Conservation (phyloP, 1,284 basidiomycete species). For the Ustanciosporium gigantosporum region DNA sequence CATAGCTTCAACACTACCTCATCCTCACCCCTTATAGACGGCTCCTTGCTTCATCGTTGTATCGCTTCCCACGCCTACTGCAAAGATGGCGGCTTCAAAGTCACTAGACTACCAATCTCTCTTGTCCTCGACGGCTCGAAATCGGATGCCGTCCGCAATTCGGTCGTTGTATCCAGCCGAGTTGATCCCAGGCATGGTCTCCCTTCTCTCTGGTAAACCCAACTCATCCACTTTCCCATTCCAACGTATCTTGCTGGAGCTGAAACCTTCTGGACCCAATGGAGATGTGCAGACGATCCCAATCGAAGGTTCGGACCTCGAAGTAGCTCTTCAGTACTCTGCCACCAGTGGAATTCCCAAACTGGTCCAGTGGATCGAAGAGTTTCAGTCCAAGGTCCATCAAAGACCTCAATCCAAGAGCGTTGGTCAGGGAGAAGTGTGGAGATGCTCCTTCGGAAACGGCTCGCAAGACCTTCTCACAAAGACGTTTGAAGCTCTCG, state of each 20-base stretch:
- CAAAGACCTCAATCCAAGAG: conserved; percentile 50
- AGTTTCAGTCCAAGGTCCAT: conserved; percentile 68
- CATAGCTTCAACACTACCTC: too few species aligned
- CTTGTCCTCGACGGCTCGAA: conserved; percentile 21
- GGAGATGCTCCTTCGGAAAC: conserved; percentile 71
- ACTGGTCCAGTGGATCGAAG: conserved; percentile 70
- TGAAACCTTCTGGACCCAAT: conserved; percentile 59
- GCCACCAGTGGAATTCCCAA: conserved; percentile 74
- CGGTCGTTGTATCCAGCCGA: conserved; percentile 76
- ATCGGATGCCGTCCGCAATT: conserved; percentile 60
- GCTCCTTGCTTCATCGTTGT: not conserved
- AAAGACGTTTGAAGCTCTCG: conserved; percentile 70
- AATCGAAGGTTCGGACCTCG: conserved; percentile 57
- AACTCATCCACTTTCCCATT: conserved; percentile 87
- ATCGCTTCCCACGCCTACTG: not conserved
- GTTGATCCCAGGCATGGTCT: conserved; percentile 76
- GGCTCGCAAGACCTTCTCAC: conserved; percentile 86
- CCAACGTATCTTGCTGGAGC: conserved; percentile 69
- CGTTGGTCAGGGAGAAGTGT: conserved; percentile 8
- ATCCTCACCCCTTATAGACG: too few species aligned
- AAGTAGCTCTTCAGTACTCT: conserved; percentile 64
- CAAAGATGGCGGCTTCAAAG: not conserved
- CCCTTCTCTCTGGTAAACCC: conserved; percentile 73
- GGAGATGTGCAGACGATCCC: conserved; percentile 42
- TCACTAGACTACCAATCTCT: conserved; percentile 15